Evolutionary conservation across 1,139 yeast species (phyloP).

Genomic region (Arxiozyma bovina): DNA sequence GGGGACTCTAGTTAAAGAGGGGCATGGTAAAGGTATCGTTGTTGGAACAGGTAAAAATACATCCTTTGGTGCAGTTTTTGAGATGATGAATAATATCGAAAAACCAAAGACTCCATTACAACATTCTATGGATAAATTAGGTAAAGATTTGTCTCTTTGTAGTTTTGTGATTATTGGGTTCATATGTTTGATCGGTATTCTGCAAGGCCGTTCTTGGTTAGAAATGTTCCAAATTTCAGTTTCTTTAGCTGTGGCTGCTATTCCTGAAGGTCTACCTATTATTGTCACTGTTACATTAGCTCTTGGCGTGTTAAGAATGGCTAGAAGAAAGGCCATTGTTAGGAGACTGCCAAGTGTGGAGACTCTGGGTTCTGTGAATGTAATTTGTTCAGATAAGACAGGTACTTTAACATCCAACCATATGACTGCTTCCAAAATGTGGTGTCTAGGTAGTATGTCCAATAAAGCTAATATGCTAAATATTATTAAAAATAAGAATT

Average conservation of each 20-base stretch:
- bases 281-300: constrained; percentile 95
- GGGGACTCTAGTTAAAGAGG: constrained; percentile 95
- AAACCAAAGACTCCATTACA: constrained; percentile 96
- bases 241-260: constrained; percentile 94
- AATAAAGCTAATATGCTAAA: constrained; percentile 39
- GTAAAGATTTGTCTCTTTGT: constrained; percentile 74
- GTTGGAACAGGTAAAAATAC: constrained; percentile 81
- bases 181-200: constrained; percentile 75
- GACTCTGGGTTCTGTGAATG: constrained; percentile 90
- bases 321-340: constrained; percentile 83
- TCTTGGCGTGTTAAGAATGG: constrained; percentile 91
- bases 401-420: constrained; percentile 92
- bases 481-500: constrained; percentile 40
- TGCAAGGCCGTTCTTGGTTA: constrained; percentile 88
- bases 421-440: constrained; percentile 81
- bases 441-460: constrained; percentile 62
- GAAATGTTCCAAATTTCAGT: constrained; percentile 97
- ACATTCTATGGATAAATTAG: constrained; percentile 86
- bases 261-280: constrained; percentile 95
- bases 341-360: constrained; percentile 91
- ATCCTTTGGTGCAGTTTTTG: constrained; percentile 82
- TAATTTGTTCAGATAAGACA: constrained; percentile 89
- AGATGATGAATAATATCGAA: constrained; percentile 88
- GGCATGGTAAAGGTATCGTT: constrained; percentile 89
- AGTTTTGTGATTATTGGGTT: constrained; percentile 80